Evolutionary conservation across 1,284 basidiomycete species (phyloP).

Genomic region (Leccinum griseonigrum): DNA sequence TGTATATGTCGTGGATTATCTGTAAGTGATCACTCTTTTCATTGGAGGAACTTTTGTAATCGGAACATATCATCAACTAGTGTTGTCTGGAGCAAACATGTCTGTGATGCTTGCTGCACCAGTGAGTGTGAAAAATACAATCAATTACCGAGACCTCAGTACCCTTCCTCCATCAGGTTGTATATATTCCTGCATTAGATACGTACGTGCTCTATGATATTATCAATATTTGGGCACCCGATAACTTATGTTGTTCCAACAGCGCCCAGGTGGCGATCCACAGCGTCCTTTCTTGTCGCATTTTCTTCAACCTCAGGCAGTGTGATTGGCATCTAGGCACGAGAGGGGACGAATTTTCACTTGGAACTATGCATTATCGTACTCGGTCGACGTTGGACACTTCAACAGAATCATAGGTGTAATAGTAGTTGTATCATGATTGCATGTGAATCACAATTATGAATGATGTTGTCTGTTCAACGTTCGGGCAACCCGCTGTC

Average conservation of each 20-base stretch:
- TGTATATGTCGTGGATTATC: slow-evolving; percentile 31
- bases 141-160: not conserved
- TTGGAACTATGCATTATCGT: slow-evolving; percentile 10
- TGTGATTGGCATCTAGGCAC: slow-evolving; percentile 12
- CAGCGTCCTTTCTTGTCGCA: slow-evolving; percentile 28
- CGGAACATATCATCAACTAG: slow-evolving; percentile 8
- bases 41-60: not conserved
- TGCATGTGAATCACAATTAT: not conserved
- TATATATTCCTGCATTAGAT: slow-evolving; percentile 22
- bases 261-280: slow-evolving; percentile 31
- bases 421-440: not conserved
- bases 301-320: slow-evolving; percentile 30
- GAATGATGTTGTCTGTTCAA: not conserved
- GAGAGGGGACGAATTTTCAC: not conserved
- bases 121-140: slow-evolving; percentile 12
- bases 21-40: slow-evolving; percentile 6
- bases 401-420: not conserved
- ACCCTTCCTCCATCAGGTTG: slow-evolving; percentile 5
- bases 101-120: slow-evolving; percentile 18
- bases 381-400: not conserved
- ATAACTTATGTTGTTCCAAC: slow-evolving; percentile 9
- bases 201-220: slow-evolving; percentile 22
- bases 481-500: not conserved
- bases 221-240: not conserved
- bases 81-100: slow-evolving; percentile 21